Base-by-base conservation (phyloP, 1,284 basidiomycete genomes). In the Wolfiporia cocos region DNA sequence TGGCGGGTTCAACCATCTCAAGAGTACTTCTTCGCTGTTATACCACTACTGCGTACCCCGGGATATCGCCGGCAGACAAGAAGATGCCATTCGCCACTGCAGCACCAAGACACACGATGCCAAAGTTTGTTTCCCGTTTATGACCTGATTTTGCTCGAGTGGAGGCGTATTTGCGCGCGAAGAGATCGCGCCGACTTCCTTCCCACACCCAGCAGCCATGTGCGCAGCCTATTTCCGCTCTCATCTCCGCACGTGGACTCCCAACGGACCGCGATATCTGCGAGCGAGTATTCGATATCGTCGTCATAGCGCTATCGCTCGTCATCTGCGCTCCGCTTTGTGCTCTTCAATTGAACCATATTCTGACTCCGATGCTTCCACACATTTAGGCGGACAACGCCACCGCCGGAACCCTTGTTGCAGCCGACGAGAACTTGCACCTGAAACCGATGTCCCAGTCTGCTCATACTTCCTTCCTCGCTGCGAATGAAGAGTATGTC, bases 401-500 rank as follows among this genome's bases (percentile, higher is more conserved):
- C n/a, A n/a, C n/a, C n/a, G n/a, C n/a, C n/a, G n/a, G n/a, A n/a
- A n/a, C n/a, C n/a, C n/a, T n/a, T n/a, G n/a, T n/a, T n/a, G n/a
- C n/a, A n/a, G n/a, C n/a, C n/a, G n/a, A n/a, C n/a, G n/a, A n/a
- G n/a, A n/a, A n/a, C n/a, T n/a, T n/a, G n/a, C n/a, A n/a, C n/a
- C n/a, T n/a, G n/a, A n/a, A n/a, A n/a, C n/a, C n/a, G n/a, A n/a
- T n/a, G n/a, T n/a, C n/a, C n/a, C n/a, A n/a, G n/a, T 51, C 56
- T 26, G 57, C 51, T 14, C 39, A 62, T 44, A 49, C 57, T 18
- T 54, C 64, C 23, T 69, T 70, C 47, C 45, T 48, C 5, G 52
- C 51, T 36, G 62, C 65, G 23, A 72, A 71, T 52, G 56, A 60
- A 42, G 45, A 50, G 20, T 68, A 76, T 61, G 71, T 62, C 56